Base-by-base conservation (phyloP, 2,329 filamentous ascomycete species). In the Epichloe festucae region DNA sequence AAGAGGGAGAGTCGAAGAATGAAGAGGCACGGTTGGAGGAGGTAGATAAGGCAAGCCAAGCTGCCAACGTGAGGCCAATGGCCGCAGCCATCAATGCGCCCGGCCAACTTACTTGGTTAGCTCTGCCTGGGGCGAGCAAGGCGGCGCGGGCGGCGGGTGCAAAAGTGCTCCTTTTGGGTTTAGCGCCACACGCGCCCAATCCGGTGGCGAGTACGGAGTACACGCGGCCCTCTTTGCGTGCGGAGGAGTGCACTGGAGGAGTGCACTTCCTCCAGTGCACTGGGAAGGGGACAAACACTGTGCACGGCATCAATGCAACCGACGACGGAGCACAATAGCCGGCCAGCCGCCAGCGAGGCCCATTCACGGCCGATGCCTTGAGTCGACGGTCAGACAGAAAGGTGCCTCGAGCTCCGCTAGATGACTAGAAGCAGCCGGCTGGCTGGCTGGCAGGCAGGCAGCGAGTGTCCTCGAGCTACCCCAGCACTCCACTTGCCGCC, bases 31-130 rank as follows among this genome's bases (percentile, higher is more conserved):
- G 52, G 52, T 49, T 52, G 47, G 54, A 52, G 54, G 11, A 52
- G 58, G 54, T 56, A 56, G 55, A 56, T 59, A 55, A 58, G 51
- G 53, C 19, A 48, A 49, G 46, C 43, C 53, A 56, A 38, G 52
- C 31, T 31, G 31, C 57, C 21, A 21, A 23, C 6, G 23, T 27
- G 23, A 27, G 23, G 23, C 23, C 23, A 27, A 27, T 27, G 23
- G 23, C 23, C 6, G 23, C 23, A 66, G 64, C 58, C 62, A 64
- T 58, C 58, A 50, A 53, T 27, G 10, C 47, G 27, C 19, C 42
- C 45, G 50, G 46, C 38, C 15, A 12, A 8, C 27, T 8, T 27
- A 27, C 3, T 27, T 3, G 3, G 27, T 23, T 31, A 27, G 42
- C 17, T 43, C 36, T 23, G 23, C 23, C 7, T 27, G 23, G 6